phyloP scores from a whole-genome alignment of 306 rosid genomes.

The Echinosophora koreensis region DNA sequence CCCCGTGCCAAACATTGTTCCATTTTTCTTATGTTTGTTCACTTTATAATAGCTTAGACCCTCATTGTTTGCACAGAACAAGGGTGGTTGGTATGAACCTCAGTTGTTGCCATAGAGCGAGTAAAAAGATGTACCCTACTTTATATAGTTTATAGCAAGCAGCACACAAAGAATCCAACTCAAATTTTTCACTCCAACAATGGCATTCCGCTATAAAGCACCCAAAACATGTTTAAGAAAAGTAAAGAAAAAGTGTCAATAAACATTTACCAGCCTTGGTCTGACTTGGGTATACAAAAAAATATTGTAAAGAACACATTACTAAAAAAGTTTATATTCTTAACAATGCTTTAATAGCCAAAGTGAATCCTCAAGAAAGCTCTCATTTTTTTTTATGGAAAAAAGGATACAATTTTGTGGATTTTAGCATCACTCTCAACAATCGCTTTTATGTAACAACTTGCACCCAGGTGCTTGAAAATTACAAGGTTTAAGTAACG shows the following conservation, averaged over 20 bases:
- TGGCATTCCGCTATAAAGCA: background rate
- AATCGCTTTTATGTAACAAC: conserved; percentile 45
- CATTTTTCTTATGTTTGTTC: too few relatives aligned
- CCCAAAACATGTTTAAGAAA: conserved; percentile 21
- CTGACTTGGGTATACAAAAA: background rate
- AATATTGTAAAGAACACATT: conserved; percentile 3
- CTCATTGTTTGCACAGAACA: too few relatives aligned
- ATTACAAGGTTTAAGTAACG: conserved; percentile 43
- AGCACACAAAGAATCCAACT: background rate
- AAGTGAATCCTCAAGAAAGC: background rate
- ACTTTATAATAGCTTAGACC: too few relatives aligned
- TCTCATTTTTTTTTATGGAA: background rate
- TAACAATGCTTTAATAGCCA: background rate
- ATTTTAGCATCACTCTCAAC: conserved; percentile 35
- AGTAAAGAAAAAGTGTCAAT: conserved; percentile 6
- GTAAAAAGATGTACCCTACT: too few relatives aligned
- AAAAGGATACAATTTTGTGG: conserved; percentile 24
- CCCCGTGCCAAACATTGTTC: too few relatives aligned
- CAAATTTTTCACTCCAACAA: background rate
- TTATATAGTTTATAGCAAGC: background rate
- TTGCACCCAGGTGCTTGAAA: conserved; percentile 40
- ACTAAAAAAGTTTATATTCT: background rate
- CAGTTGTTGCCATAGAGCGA: too few relatives aligned
- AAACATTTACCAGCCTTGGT: conserved; percentile 7
- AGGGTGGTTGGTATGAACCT: too few relatives aligned